A percentile compares a stretch with the other conserved stretches of the same genome.
phyloP scores from a whole-genome alignment of 108 stramenopile species.

The Cyclotella kingstonii region DNA sequence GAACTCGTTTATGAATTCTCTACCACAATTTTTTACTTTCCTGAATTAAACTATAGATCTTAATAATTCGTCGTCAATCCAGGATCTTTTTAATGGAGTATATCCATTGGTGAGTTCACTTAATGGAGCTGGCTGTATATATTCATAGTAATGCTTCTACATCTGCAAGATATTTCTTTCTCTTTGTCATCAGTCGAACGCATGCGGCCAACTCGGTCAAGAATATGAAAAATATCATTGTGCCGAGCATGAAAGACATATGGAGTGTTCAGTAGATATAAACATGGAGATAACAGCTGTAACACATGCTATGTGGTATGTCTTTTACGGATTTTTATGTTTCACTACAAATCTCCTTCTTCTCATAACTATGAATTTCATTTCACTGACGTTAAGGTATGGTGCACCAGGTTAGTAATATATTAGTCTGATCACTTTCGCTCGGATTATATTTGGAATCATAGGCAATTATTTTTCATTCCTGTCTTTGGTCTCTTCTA shows the following conservation, averaged over 20 bases:
- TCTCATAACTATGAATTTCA: too few species aligned
- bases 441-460: too few species aligned
- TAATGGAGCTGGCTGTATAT: background rate
- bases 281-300: slow-evolving; percentile 40
- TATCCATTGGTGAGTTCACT: slow-evolving; percentile 25
- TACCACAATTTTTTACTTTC: background rate
- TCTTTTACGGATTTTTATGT: background rate
- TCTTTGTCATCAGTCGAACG: slow-evolving; percentile 4
- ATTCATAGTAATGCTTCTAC: background rate
- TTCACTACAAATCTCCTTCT: background rate
- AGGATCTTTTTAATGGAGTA: slow-evolving; percentile 24
- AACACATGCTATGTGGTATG: slow-evolving; percentile 47
- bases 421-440: background rate
- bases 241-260: slow-evolving; percentile 31
- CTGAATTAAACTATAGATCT: background rate
- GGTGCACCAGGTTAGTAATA: slow-evolving; percentile 7
- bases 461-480: too few species aligned
- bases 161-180: background rate
- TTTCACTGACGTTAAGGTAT: slow-evolving; percentile 2
- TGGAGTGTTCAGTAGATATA: slow-evolving; percentile 41
- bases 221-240: slow-evolving; percentile 48
- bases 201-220: slow-evolving; percentile 50
- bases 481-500: background rate
- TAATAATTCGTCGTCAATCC: background rate
- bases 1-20: background rate